Evolutionary conservation across 306 rosid species (phyloP).

Genomic region (Lathyrus oleraceus): DNA sequence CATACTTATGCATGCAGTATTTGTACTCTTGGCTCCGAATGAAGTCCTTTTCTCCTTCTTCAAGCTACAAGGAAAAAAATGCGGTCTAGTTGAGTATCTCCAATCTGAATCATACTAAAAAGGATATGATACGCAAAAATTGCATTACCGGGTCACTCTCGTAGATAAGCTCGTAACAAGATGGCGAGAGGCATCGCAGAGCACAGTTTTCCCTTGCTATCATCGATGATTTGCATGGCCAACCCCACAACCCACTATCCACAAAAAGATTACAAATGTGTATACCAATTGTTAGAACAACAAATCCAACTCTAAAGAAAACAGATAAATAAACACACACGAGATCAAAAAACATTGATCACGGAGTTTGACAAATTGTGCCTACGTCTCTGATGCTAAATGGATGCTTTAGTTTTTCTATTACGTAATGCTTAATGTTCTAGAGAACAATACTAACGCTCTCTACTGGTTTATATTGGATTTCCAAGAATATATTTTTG

Average conservation of each 20-base stretch:
- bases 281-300: background rate
- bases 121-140: background rate
- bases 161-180: conserved; percentile 76
- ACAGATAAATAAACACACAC: background rate
- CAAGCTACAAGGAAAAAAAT: conserved; percentile 59
- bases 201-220: conserved; percentile 90
- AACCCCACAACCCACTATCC: conserved; percentile 85
- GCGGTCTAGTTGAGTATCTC: conserved; percentile 22
- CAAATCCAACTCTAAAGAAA: background rate
- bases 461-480: conserved; percentile 15
- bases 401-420: background rate
- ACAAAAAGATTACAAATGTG: background rate
- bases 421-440: background rate
- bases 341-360: background rate
- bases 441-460: too few relatives aligned
- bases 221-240: conserved; percentile 69
- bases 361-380: background rate
- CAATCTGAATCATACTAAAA: conserved; percentile 11
- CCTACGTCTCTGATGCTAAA: background rate
- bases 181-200: conserved; percentile 77
- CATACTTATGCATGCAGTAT: conserved; percentile 88
- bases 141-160: conserved; percentile 82
- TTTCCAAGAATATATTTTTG: background rate
- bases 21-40: conserved; percentile 80
- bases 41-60: conserved; percentile 93